These are phyloP conservation scores for Eimeria tenella DNA, from an alignment of 169 alveolate genomes.

Conservation along the genomic window DNA sequence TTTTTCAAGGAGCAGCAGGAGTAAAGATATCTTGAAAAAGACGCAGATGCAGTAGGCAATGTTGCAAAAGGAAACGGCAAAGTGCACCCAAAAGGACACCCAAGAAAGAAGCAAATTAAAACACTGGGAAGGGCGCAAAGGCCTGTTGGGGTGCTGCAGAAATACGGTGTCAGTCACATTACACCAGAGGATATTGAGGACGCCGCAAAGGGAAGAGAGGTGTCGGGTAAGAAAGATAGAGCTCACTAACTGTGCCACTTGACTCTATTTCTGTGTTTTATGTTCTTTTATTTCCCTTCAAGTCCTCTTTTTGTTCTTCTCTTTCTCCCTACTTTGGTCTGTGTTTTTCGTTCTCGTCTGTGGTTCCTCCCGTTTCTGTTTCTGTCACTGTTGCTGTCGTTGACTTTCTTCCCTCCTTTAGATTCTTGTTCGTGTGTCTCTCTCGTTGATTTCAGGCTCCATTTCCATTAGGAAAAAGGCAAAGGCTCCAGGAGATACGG, in stretches of 20 bases:
- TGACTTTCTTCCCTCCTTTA: neutral
- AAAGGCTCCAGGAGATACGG: neutral
- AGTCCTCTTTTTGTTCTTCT: neutral
- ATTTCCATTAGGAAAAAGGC: neutral
- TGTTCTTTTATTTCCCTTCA: neutral
- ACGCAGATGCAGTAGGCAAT: too few relatives aligned
- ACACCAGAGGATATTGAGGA: neutral
- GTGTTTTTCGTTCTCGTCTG: neutral
- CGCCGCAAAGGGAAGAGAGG: constrained; percentile 23
- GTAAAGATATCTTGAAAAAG: neutral
- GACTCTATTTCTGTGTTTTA: too few relatives aligned
- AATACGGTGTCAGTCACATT: constrained; percentile 10
- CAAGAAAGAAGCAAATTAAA: too few relatives aligned
- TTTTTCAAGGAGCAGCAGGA: neutral
- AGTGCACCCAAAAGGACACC: too few relatives aligned
- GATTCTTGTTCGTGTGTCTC: neutral
- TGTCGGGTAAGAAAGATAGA: constrained; percentile 5
- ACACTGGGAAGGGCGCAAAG: too few relatives aligned
- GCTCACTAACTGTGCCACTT: too few relatives aligned
- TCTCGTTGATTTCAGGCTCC: constrained; percentile 11
- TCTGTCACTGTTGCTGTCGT: neutral
- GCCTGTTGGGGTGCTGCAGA: neutral
- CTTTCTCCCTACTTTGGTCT: neutral
- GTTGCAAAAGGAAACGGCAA: too few relatives aligned
- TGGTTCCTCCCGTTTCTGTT: neutral